phyloP scores from a whole-genome alignment of 2,329 filamentous ascomycete species.

The Orbilia oligospora region DNA sequence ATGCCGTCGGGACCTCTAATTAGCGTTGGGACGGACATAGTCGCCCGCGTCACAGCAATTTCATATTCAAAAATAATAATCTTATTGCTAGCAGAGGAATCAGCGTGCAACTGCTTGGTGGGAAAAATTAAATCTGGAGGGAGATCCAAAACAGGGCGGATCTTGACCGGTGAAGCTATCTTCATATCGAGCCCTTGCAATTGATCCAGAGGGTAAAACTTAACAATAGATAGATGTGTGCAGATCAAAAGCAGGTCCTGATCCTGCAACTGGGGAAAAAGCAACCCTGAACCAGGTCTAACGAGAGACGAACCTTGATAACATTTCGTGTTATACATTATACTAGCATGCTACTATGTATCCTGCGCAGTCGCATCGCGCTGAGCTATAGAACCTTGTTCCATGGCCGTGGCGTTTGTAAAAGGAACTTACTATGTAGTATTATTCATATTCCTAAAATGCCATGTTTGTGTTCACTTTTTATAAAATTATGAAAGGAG shows the following conservation, averaged over 20 bases:
- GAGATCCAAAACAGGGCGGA: background rate
- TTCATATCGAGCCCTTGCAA: background rate
- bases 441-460: slow-evolving; percentile 23
- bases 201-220: background rate
- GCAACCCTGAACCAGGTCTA: background rate
- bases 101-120: background rate
- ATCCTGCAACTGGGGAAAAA: slow-evolving; percentile 1
- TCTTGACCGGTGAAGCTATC: background rate
- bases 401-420: background rate
- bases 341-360: background rate
- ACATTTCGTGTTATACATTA: background rate
- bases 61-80: background rate
- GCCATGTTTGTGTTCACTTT: slow-evolving; percentile 7
- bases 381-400: slow-evolving; percentile 8
- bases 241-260: background rate
- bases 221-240: background rate
- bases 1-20: background rate
- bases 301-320: background rate
- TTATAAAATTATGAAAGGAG: slow-evolving; percentile 4
- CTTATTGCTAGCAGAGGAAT: background rate
- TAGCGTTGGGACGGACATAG: background rate
- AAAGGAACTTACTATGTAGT: background rate
- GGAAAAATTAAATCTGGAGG: background rate
- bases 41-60: slow-evolving; percentile 8
- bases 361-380: background rate